A percentile compares a stretch with the other conserved stretches of the same genome.
Conservation (phyloP, 2,329 filamentous ascomycete species). For the Cadophora gregata region DNA sequence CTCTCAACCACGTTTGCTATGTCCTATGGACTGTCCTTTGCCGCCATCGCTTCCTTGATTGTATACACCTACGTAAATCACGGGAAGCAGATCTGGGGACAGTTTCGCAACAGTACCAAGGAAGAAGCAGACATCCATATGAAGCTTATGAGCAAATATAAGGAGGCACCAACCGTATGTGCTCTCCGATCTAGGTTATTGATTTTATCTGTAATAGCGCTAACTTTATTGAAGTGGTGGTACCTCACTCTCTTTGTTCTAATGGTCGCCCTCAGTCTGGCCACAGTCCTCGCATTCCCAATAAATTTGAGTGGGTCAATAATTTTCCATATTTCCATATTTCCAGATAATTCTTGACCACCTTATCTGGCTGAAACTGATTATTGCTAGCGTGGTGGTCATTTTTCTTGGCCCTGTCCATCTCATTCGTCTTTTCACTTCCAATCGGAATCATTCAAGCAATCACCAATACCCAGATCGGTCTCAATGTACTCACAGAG, state of each 20-base stretch:
- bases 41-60: neutral
- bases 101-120: neutral
- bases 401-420: neutral
- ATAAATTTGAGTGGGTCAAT: neutral
- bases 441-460: neutral
- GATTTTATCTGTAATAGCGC: neutral
- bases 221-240: neutral
- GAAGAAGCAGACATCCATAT: neutral
- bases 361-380: neutral
- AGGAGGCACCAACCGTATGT: neutral
- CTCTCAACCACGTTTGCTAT: neutral
- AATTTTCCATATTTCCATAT: neutral
- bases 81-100: neutral
- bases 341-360: neutral
- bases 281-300: neutral
- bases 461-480: neutral
- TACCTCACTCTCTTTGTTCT: neutral
- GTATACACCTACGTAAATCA: neutral
- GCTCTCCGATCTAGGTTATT: neutral
- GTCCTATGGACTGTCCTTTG: neutral
- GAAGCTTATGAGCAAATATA: neutral
- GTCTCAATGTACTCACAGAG: neutral
- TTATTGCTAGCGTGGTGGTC: neutral
- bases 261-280: neutral
- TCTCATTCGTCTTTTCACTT: neutral